Evolutionary conservation across 2,329 filamentous ascomycete species (phyloP).

Genomic region (Hypoxylon sp.): DNA sequence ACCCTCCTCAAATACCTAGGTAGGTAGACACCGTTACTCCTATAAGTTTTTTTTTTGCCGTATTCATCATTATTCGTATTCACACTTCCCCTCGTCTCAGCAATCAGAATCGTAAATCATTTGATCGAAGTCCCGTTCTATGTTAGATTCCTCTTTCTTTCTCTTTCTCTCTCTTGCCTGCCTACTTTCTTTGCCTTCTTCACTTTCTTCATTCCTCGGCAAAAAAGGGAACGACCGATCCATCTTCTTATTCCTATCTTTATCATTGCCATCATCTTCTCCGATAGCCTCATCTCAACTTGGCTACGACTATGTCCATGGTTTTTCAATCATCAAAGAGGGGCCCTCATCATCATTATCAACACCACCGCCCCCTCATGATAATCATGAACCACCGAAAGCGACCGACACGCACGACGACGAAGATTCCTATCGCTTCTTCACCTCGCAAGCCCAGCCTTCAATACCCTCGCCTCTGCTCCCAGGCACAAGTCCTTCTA

Average conservation of each 20-base stretch:
- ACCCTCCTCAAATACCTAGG: slow-evolving; percentile 23
- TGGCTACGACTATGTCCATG: slow-evolving; percentile 8
- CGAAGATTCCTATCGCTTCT: slow-evolving; percentile 73
- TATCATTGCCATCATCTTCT: slow-evolving; percentile 6
- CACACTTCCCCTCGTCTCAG: slow-evolving; percentile 20
- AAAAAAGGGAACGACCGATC: slow-evolving; percentile 31
- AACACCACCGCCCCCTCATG: slow-evolving; percentile 1
- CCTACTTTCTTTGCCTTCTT: slow-evolving; percentile 10
- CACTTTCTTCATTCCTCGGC: slow-evolving; percentile 27
- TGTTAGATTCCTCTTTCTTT: slow-evolving; percentile 36
- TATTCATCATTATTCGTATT: slow-evolving; percentile 17
- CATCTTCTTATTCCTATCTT: slow-evolving; percentile 5
- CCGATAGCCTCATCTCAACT: not conserved
- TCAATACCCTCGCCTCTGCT: slow-evolving; percentile 93
- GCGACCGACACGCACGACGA: slow-evolving; percentile 5
- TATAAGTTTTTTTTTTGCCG: slow-evolving; percentile 10
- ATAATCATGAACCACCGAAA: slow-evolving; percentile 4
- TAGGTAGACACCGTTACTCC: slow-evolving; percentile 23
- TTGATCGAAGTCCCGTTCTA: slow-evolving; percentile 39
- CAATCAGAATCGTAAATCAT: slow-evolving; percentile 38
- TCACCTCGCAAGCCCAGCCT: slow-evolving; percentile 91
- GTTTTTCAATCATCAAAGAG: slow-evolving; percentile 6
- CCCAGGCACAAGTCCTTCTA: slow-evolving; percentile 81
- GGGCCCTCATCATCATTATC: slow-evolving; percentile 16
- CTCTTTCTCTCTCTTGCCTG: slow-evolving; percentile 23